These are phyloP conservation scores for Nakazawaea pomicola DNA, from an alignment of 805 yeast genomes.

Conservation along the genomic window DNA sequence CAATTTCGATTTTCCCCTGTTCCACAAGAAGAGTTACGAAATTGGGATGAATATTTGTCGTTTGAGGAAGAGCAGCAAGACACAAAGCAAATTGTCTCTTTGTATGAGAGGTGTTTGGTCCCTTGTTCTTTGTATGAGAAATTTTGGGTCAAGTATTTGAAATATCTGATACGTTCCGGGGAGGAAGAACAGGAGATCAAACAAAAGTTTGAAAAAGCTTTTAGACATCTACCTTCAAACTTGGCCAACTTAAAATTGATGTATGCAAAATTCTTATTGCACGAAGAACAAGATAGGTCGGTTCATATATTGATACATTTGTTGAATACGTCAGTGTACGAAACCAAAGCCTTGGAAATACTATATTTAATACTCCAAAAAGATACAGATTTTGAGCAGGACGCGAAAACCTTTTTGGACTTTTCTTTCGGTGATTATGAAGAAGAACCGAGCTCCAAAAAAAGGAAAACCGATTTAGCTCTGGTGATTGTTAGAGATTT, in stretches of 20 bases:
- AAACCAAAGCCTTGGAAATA: slow-evolving; percentile 15
- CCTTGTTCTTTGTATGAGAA: slow-evolving; percentile 57
- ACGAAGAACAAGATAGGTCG: not conserved
- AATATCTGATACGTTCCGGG: slow-evolving; percentile 38
- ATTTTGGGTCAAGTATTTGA: slow-evolving; percentile 66
- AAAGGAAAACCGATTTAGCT: slow-evolving; percentile 1
- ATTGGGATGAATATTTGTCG: slow-evolving; percentile 63
- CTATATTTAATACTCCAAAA: not conserved
- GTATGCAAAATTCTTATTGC: slow-evolving; percentile 20
- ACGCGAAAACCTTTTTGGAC: slow-evolving; percentile 1
- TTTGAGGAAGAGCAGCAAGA: slow-evolving; percentile 31
- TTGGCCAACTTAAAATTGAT: slow-evolving; percentile 22
- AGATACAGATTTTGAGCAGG: not conserved
- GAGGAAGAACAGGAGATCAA: slow-evolving; percentile 29
- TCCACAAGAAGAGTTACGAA: slow-evolving; percentile 34
- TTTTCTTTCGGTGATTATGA: slow-evolving; percentile 2
- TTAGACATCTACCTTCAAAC: slow-evolving; percentile 30
- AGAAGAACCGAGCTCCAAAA: not conserved
- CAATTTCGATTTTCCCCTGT: slow-evolving; percentile 50
- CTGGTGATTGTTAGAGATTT: not conserved
- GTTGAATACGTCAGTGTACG: not conserved
- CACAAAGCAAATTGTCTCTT: slow-evolving; percentile 29
- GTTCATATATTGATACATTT: not conserved
- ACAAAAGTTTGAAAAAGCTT: slow-evolving; percentile 47
- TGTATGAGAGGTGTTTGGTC: slow-evolving; percentile 71